phyloP scores from a whole-genome alignment of 176 grass and related monocot species.

The Poa pratensis region DNA sequence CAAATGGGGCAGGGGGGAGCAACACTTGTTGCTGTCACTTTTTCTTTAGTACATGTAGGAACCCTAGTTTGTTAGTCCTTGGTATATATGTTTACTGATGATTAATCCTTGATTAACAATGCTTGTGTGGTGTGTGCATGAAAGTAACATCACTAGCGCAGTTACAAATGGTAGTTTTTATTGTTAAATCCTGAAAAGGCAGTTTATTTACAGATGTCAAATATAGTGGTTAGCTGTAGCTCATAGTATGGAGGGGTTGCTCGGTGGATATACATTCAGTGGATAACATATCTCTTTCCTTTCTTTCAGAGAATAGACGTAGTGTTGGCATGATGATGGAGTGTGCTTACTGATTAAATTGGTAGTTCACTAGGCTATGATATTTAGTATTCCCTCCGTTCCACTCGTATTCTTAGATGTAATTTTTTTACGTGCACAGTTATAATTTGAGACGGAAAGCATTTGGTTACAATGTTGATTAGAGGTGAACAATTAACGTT shows the following conservation, averaged over 20 bases:
- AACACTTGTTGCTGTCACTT: constrained; percentile 50
- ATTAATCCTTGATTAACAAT: constrained; percentile 29
- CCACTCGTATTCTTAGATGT: too few species aligned
- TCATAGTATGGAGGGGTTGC: not conserved
- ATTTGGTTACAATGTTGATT: too few species aligned
- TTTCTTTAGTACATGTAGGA: constrained; percentile 11
- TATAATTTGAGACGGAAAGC: too few species aligned
- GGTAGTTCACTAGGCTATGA: not conserved
- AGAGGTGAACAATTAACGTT: too few species aligned
- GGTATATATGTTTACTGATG: not conserved
- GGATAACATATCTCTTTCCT: constrained; percentile 36
- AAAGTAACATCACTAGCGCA: constrained; percentile 34
- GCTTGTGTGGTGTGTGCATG: constrained; percentile 7
- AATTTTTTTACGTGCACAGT: too few species aligned
- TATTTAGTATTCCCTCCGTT: too few species aligned
- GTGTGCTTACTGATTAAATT: constrained; percentile 17
- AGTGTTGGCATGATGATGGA: not conserved
- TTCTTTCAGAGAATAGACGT: not conserved
- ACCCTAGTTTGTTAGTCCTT: constrained; percentile 28
- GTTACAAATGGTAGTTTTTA: constrained; percentile 24
- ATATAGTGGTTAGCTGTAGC: not conserved
- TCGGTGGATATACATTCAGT: constrained; percentile 46
- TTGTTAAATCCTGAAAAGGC: constrained; percentile 20
- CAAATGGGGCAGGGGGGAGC: constrained; percentile 38
- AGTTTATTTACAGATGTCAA: constrained; percentile 33